These are phyloP conservation scores for Gremmenia infestans DNA, from an alignment of 2,329 filamentous ascomycete species.

Conservation along the genomic window DNA sequence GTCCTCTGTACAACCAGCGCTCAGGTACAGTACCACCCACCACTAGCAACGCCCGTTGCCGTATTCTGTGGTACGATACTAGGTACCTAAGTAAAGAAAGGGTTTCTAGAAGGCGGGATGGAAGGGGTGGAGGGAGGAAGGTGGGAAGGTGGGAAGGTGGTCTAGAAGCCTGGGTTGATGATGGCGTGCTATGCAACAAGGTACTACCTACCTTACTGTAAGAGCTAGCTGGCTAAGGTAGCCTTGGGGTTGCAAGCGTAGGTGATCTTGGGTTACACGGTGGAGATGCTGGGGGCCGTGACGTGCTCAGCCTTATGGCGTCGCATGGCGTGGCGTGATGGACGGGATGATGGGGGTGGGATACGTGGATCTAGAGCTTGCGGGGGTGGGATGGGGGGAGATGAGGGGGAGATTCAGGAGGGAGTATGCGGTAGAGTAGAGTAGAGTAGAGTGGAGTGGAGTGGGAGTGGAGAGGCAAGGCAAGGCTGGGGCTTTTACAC, in stretches of 20 bases:
- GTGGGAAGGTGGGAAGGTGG: background rate
- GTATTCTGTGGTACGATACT: background rate
- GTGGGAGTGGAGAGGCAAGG: no score
- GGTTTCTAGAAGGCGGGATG: background rate
- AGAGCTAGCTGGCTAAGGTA: background rate
- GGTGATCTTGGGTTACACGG: background rate
- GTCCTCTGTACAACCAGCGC: background rate
- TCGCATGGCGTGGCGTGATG: background rate
- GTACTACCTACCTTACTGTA: no score
- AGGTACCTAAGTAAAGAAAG: background rate
- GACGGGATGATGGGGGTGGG: background rate
- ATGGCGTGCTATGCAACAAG: no score
- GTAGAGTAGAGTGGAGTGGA: no score
- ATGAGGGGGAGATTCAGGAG: background rate
- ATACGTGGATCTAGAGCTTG: background rate
- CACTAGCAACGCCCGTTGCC: background rate
- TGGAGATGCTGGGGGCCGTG: background rate
- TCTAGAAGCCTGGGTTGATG: no score
- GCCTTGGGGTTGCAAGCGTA: background rate
- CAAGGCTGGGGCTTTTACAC: background rate
- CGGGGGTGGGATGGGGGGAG: background rate
- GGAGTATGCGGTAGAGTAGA: no score
- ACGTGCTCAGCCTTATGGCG: background rate
- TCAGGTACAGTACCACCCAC: background rate
- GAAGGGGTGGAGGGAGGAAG: background rate